A percentile compares a stretch with the other conserved stretches of the same genome.
These are phyloP conservation scores for Homolaphlyctis polyrhiza DNA, from an alignment of 371 early-diverging fungal genomes.

Conservation along the genomic window DNA sequence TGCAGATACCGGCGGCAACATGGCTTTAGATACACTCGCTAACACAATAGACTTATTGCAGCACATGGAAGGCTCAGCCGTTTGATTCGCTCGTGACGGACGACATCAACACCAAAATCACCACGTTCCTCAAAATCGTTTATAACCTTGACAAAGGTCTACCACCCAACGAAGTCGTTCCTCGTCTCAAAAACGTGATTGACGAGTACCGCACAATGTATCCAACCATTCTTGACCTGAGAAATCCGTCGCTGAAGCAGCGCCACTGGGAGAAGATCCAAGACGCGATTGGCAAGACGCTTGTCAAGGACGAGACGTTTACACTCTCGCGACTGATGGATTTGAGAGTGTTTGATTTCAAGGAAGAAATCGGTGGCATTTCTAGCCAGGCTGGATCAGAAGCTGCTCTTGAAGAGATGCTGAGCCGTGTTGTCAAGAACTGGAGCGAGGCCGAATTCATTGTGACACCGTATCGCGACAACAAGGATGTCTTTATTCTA, in stretches of 20 bases:
- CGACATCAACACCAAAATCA: conserved; percentile 44
- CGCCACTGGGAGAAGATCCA: conserved; percentile 61
- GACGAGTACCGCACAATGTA: conserved; percentile 49
- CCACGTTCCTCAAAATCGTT: conserved; percentile 41
- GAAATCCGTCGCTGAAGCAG: conserved; percentile 50
- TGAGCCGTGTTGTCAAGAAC: conserved; percentile 39
- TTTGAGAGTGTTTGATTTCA: conserved; percentile 45
- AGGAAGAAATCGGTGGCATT: conserved; percentile 48
- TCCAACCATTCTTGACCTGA: conserved; percentile 51
- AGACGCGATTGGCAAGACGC: conserved; percentile 47
- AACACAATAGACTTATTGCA: conserved; percentile 1
- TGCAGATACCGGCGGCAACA: neutral
- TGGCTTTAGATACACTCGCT: neutral
- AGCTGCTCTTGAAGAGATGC: conserved; percentile 55
- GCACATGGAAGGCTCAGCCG: conserved; percentile 33
- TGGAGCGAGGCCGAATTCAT: conserved; percentile 55
- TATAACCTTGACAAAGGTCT: conserved; percentile 53
- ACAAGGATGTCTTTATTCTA: conserved; percentile 53
- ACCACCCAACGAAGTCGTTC: conserved; percentile 59
- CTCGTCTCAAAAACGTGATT: conserved; percentile 46
- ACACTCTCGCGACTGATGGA: conserved; percentile 43
- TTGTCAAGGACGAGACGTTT: conserved; percentile 47
- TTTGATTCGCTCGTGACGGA: conserved; percentile 53
- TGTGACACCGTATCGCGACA: conserved; percentile 44
- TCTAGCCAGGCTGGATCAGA: conserved; percentile 51